Evolutionary conservation across 345 rosid genomes (phyloP).

Genomic region (Gossypium stocksii): DNA sequence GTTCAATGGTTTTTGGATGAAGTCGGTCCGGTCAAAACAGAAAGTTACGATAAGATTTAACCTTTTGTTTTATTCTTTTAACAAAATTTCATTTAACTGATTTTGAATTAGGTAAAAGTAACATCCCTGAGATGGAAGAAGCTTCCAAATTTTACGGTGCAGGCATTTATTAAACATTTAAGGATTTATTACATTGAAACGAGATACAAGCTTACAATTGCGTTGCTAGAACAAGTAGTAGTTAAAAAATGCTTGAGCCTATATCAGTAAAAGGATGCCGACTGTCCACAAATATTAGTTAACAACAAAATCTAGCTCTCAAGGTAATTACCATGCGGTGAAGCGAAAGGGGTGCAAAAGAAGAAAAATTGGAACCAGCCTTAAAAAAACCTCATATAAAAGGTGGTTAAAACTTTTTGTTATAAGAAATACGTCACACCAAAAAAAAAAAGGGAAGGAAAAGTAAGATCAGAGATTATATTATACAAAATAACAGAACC

Average conservation of each 20-base stretch:
- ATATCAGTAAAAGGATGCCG: neutral
- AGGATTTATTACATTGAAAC: neutral
- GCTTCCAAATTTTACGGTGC: too few species aligned
- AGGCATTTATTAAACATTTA: neutral
- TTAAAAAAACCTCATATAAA: neutral
- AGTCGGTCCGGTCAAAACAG: neutral
- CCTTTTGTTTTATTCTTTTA: too few species aligned
- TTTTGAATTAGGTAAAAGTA: too few species aligned
- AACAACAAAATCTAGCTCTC: too few species aligned
- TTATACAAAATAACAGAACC: neutral
- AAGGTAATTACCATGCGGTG: too few species aligned
- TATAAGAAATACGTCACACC: neutral
- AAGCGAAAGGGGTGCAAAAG: too few species aligned
- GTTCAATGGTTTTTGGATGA: neutral
- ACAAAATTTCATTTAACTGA: too few species aligned
- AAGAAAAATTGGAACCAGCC: neutral
- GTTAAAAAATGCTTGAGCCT: neutral
- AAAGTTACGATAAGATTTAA: too few species aligned
- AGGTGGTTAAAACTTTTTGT: neutral
- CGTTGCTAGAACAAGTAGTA: neutral
- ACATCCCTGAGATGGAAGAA: too few species aligned
- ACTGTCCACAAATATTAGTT: neutral
- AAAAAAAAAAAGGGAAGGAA: neutral
- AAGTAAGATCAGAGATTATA: neutral
- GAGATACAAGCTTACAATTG: neutral